Percentiles rank a stretch among this genome's conserved stretches.
Evolutionary conservation across 1,284 basidiomycete species (phyloP).

Genomic region (Sanghuangporus sanghuang): DNA sequence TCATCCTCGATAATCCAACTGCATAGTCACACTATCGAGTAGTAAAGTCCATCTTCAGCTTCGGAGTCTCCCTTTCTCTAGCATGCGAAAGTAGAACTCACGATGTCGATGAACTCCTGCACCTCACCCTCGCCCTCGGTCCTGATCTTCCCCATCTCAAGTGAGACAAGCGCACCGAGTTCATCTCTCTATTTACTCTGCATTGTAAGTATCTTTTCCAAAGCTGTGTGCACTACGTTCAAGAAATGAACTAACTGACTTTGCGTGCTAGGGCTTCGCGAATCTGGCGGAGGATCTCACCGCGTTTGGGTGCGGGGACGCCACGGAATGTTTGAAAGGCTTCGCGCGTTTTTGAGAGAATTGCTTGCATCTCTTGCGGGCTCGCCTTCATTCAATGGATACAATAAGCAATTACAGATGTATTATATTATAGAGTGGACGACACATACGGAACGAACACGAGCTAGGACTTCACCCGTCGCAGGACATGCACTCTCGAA

Average conservation of each 20-base stretch:
- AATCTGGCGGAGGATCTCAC: slow-evolving; percentile 86
- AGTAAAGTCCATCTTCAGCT: background rate
- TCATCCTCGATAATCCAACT: slow-evolving; percentile 85
- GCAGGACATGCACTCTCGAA: slow-evolving; percentile 68
- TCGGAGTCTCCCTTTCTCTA: background rate
- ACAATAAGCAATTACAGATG: background rate
- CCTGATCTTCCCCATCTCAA: slow-evolving; percentile 96
- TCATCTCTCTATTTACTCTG: slow-evolving; percentile 55
- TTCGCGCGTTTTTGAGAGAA: slow-evolving; percentile 59
- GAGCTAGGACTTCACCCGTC: slow-evolving; percentile 70
- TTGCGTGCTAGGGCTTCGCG: slow-evolving; percentile 77
- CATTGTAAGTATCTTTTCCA: no score
- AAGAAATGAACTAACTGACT: slow-evolving; percentile 34
- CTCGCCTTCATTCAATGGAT: slow-evolving; percentile 42
- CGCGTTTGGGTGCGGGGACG: slow-evolving; percentile 82
- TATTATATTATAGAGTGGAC: background rate
- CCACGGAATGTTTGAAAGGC: slow-evolving; percentile 70
- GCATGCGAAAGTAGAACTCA: slow-evolving; percentile 27
- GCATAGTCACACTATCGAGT: slow-evolving; percentile 58
- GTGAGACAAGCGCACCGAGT: slow-evolving; percentile 77
- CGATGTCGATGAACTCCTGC: slow-evolving; percentile 92
- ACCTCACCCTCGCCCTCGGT: slow-evolving; percentile 94
- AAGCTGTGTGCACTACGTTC: background rate
- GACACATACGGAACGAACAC: slow-evolving; percentile 53
- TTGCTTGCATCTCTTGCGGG: slow-evolving; percentile 59